Evolutionary conservation across 1,284 basidiomycete genomes (phyloP).

Genomic region (Ceraceosorus bombacis): DNA sequence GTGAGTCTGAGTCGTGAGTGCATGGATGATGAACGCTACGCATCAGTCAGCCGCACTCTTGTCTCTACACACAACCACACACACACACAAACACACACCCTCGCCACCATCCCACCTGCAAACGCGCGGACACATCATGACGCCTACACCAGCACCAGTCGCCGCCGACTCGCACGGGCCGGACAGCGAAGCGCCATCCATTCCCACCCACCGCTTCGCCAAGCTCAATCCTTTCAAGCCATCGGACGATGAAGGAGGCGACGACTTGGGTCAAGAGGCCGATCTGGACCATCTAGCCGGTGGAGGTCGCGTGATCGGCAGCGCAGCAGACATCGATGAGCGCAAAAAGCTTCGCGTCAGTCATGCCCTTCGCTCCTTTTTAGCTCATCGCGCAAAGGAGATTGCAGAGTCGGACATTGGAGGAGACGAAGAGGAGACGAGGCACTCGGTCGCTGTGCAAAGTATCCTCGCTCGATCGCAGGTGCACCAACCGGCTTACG

Average conservation of each 20-base stretch:
- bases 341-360: slow-evolving; percentile 25
- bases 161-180: too few species aligned
- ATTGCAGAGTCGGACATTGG: slow-evolving; percentile 19
- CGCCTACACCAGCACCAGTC: too few species aligned
- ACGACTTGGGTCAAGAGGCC: slow-evolving; percentile 36
- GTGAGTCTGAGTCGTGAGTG: too few species aligned
- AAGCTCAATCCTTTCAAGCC: slow-evolving; percentile 28
- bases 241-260: slow-evolving; percentile 26
- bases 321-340: slow-evolving; percentile 26
- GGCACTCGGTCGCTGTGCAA: slow-evolving; percentile 15
- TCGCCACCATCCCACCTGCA: too few species aligned
- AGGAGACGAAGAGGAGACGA: slow-evolving; percentile 13
- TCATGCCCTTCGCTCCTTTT: slow-evolving; percentile 27
- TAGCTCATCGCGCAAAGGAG: slow-evolving; percentile 19
- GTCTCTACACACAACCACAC: too few species aligned
- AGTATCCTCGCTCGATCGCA: slow-evolving; percentile 26
- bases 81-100: too few species aligned
- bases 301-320: slow-evolving; percentile 33
- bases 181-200: background rate
- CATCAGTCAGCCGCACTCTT: too few species aligned
- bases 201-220: slow-evolving; percentile 20
- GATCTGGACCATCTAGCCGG: slow-evolving; percentile 33
- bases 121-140: too few species aligned
- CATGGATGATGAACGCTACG: too few species aligned
- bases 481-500: slow-evolving; percentile 26